Conservation (phyloP, 768 basidiomycete species). For the Zangia roseola region DNA sequence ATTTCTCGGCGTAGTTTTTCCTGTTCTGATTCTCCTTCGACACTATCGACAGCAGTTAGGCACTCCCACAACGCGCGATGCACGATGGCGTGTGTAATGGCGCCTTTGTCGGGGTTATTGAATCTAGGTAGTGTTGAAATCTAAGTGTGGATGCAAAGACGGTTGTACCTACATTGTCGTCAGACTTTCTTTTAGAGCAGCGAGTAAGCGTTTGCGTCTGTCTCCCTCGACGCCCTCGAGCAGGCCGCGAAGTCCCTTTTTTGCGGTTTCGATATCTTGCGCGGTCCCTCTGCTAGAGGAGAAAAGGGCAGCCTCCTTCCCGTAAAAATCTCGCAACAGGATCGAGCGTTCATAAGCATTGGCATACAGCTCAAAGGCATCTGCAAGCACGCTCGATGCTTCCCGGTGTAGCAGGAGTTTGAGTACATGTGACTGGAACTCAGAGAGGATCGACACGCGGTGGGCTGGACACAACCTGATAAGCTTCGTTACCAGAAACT, state of each 20-base stretch:
- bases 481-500: conserved; percentile 84
- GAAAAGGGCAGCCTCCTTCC: conserved; percentile 82
- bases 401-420: conserved; percentile 82
- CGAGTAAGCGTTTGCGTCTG: conserved; percentile 63
- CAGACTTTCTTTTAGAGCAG: conserved; percentile 71
- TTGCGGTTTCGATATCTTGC: conserved; percentile 61
- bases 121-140: conserved; percentile 50
- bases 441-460: conserved; percentile 70
- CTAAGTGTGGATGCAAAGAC: background rate
- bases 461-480: conserved; percentile 73
- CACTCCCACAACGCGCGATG: conserved; percentile 90
- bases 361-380: conserved; percentile 84
- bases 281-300: conserved; percentile 51
- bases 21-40: conserved; percentile 60
- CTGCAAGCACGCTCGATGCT: conserved; percentile 79
- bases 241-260: conserved; percentile 66
- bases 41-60: conserved; percentile 54
- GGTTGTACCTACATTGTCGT: conserved; percentile 59
- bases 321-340: conserved; percentile 85
- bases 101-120: conserved; percentile 89
- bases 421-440: conserved; percentile 76
- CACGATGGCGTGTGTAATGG: conserved; percentile 82
- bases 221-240: conserved; percentile 65
- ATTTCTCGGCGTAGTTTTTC: conserved; percentile 78
- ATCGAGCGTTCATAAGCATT: conserved; percentile 83